phyloP scores from a whole-genome alignment of 1,284 basidiomycete species.

The Cutaneotrichosporon mucoides region DNA sequence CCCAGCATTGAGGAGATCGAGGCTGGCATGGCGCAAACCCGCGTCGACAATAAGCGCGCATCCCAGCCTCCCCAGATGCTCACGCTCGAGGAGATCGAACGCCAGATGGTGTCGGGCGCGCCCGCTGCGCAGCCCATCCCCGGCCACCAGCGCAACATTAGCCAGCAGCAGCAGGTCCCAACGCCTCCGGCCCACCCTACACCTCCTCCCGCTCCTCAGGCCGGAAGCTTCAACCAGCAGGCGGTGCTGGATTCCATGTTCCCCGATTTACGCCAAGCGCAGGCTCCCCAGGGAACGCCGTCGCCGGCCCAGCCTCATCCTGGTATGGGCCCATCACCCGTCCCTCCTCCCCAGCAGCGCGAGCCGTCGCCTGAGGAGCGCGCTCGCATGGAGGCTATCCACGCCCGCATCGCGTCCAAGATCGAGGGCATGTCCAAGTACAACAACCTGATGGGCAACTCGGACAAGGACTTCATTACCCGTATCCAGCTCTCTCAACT shows the following conservation, averaged over 20 bases:
- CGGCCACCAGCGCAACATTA: constrained; percentile 27
- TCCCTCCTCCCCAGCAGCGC: background rate
- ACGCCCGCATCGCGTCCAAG: constrained; percentile 37
- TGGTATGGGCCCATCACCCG: constrained; percentile 39
- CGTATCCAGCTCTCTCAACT: constrained; percentile 98
- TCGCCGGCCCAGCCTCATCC: constrained; percentile 26
- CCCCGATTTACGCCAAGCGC: constrained; percentile 37
- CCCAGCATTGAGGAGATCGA: constrained; percentile 91
- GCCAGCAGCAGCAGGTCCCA: constrained; percentile 36
- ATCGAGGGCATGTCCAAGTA: constrained; percentile 69
- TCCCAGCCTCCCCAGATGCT: constrained; percentile 26
- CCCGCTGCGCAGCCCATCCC: constrained; percentile 8
- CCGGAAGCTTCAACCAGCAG: constrained; percentile 36
- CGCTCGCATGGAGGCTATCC: constrained; percentile 35
- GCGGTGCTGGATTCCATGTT: constrained; percentile 47
- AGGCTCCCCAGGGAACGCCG: constrained; percentile 14
- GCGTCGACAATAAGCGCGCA: constrained; percentile 16
- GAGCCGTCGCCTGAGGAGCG: constrained; percentile 36
- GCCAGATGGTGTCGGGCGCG: constrained; percentile 44
- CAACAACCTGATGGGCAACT: constrained; percentile 87
- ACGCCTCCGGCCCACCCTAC: constrained; percentile 22
- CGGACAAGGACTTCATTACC: constrained; percentile 99
- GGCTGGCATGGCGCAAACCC: constrained; percentile 65
- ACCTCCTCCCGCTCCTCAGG: constrained; percentile 32
- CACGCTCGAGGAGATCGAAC: constrained; percentile 50